Base-by-base conservation (phyloP, 192 early-diverging fungal species). In the Gamsiella multidivaricata region DNA sequence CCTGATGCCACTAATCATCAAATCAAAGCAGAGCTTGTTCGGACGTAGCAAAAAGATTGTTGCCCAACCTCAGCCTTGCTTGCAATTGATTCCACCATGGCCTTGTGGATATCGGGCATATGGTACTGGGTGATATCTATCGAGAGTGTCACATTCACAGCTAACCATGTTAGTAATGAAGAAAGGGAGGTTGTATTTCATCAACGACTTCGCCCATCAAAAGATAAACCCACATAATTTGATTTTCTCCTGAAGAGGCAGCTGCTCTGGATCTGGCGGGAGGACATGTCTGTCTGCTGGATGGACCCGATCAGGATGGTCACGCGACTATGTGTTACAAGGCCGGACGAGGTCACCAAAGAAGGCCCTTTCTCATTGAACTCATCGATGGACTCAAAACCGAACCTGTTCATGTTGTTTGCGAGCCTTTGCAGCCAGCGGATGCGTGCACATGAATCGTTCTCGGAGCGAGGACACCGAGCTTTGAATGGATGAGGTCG, bases 391-490 rank as follows among this genome's bases (percentile, higher is more conserved):
- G 12, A 9, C 37, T 39, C 37, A 39, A 9, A 39, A 39, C 37
- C 39, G 28, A 42, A 69, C 74, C 74, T 64, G 53, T 4, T 55
- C 61, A 26, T 64, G 45, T 36, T 66, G 50, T 37, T 28, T 78
- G 3, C 60, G 47, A 12, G 60, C 61, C n/a, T 34, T 55, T 0
- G 25, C 33, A 9, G 52, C 54, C 10, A 46, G 31, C 8, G 66
- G 39, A 32, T 78, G 74, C 25, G 74, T 45, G 39, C 74, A 78
- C 5, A 57, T 50, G 54, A 78, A 69, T 3, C 41, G 65, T 23
- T 66, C 54, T 51, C 66, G 52, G 18, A 78, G 60, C n/a, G 53
- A 68, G 3, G 53, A 11, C 36, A 67, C 29, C 5, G 60, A 32
- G 10, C 4, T 31, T 25, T 61, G 20, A 25, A 46, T 25, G 25